Percentiles rank a stretch among this genome's conserved stretches.
These are phyloP conservation scores for Gossypium lobatum DNA, from an alignment of 441 rosid species.

Conservation along the genomic window DNA sequence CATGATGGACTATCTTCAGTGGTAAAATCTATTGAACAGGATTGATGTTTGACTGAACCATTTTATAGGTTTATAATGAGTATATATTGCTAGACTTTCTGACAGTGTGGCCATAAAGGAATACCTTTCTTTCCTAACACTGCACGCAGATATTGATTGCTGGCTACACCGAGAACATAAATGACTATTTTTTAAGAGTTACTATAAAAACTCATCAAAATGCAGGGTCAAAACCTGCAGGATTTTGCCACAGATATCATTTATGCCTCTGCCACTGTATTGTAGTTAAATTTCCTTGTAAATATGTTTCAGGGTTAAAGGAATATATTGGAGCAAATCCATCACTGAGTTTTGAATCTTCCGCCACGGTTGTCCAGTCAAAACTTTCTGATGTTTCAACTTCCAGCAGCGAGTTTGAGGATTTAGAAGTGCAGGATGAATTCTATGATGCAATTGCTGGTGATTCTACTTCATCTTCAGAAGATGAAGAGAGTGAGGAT, in stretches of 20 bases:
- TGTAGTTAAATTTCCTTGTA: slow-evolving; percentile 18
- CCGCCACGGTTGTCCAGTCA: slow-evolving; percentile 51
- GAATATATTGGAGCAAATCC: slow-evolving; percentile 97
- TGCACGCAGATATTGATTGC: background rate
- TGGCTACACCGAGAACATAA: background rate
- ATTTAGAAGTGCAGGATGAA: slow-evolving; percentile 64
- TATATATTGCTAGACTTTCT: background rate
- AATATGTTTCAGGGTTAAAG: slow-evolving; percentile 66
- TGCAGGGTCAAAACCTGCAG: background rate
- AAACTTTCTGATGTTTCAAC: slow-evolving; percentile 43
- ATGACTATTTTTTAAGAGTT: background rate
- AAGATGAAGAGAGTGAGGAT: slow-evolving; percentile 68
- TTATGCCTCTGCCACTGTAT: background rate
- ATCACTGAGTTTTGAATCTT: slow-evolving; percentile 49
- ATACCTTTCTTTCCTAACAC: background rate
- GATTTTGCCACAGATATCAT: background rate
- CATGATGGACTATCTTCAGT: background rate
- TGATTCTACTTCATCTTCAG: slow-evolving; percentile 53
- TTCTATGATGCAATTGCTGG: slow-evolving; percentile 88
- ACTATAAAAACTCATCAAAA: background rate
- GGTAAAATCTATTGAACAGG: background rate
- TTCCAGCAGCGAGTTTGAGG: slow-evolving; percentile 52
- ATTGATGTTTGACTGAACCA: slow-evolving; percentile 6
- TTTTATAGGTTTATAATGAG: slow-evolving; percentile 2
- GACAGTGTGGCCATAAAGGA: background rate